Evolutionary conservation across 495 filamentous ascomycete genomes (phyloP).

Genomic region (Tuber aestivum): DNA sequence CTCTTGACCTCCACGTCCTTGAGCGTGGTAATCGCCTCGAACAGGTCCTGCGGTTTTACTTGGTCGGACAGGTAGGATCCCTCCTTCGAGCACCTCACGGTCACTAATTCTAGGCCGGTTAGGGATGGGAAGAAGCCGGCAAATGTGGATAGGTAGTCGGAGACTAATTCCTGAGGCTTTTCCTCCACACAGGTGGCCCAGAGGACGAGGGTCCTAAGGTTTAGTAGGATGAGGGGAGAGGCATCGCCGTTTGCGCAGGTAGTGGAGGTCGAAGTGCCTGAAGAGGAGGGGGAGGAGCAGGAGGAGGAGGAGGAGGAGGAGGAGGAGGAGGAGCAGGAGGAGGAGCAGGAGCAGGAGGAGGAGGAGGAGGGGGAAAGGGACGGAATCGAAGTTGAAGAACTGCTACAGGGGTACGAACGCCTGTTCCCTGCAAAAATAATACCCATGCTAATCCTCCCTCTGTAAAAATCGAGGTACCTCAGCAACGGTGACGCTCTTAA

Average conservation of each 20-base stretch:
- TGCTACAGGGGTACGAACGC: neutral
- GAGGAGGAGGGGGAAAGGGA: conserved; percentile 12
- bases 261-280: neutral
- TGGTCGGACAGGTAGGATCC: conserved; percentile 25
- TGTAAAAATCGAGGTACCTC: conserved; percentile 33
- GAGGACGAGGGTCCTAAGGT: conserved; percentile 29
- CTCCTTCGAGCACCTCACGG: conserved; percentile 26
- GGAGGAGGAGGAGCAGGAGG: too few species aligned
- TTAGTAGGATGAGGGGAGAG: conserved; percentile 19
- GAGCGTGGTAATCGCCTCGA: conserved; percentile 23
- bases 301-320: too few species aligned
- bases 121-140: conserved; percentile 31
- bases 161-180: conserved; percentile 24
- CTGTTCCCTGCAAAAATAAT: conserved; percentile 25
- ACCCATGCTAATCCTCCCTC: conserved; percentile 34
- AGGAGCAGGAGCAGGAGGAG: too few species aligned
- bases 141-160: conserved; percentile 25
- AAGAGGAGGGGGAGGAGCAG: too few species aligned
- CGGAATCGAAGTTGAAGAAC: neutral
- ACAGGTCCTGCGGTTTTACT: conserved; percentile 11
- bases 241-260: neutral
- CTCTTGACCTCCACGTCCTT: conserved; percentile 31
- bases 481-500: conserved; percentile 22
- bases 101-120: conserved; percentile 21
- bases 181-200: conserved; percentile 34